Percentiles rank a stretch among this genome's conserved stretches.
Conservation (phyloP, 2,329 filamentous ascomycete species). For the Fusarium avenaceum region DNA sequence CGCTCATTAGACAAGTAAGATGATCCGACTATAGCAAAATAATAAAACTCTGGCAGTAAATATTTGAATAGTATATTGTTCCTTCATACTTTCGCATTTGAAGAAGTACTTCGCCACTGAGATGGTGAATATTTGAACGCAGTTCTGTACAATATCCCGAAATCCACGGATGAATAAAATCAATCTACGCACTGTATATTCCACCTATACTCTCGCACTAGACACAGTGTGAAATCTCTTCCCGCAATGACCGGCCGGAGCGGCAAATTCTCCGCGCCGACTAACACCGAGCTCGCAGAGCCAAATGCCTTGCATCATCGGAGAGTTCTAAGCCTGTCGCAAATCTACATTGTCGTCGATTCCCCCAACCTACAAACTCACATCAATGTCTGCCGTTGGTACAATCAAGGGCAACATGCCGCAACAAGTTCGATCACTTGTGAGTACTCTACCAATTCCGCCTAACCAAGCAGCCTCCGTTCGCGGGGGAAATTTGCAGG, state of each 20-base stretch:
- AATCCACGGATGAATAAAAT: neutral
- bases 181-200: conserved; percentile 6
- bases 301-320: conserved; percentile 51
- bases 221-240: conserved; percentile 7
- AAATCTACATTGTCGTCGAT: conserved; percentile 34
- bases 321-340: conserved; percentile 38
- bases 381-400: conserved; percentile 57
- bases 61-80: no score
- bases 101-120: no score
- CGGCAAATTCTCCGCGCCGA: conserved; percentile 54
- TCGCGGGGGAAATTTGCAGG: conserved; percentile 32
- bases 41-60: fast-evolving
- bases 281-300: conserved; percentile 52
- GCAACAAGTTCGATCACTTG: conserved; percentile 69
- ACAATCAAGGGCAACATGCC: conserved; percentile 66
- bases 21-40: no score
- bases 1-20: no score
- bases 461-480: neutral
- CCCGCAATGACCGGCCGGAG: conserved; percentile 42
- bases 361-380: conserved; percentile 45
- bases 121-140: neutral
- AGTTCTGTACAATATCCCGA: conserved; percentile 18
- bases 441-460: conserved; percentile 52
- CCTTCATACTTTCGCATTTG: no score
- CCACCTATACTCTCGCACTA: fast-evolving